Conservation (phyloP, 2,329 filamentous ascomycete genomes). For the Thermoascus crustaceus region DNA sequence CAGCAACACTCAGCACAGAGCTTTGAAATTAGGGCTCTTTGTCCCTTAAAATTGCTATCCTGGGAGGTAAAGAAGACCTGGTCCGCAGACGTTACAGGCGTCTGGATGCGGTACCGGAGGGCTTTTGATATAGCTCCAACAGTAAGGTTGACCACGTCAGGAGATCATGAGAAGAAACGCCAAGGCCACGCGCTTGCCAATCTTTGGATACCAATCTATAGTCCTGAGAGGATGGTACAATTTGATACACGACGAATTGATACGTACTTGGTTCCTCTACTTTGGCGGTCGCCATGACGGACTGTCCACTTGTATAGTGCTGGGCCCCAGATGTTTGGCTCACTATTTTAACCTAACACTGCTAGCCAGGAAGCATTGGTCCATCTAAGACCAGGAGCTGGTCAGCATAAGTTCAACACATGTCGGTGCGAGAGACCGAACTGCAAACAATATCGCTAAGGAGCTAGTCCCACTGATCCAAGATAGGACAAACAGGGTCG, state of each 20-base stretch:
- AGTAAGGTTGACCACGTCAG: not conserved
- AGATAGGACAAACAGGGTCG: not conserved
- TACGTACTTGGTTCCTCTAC: not conserved
- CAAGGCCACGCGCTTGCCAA: not conserved
- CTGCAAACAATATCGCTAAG: slow-evolving; percentile 2
- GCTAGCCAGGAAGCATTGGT: slow-evolving; percentile 1
- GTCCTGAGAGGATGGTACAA: not conserved
- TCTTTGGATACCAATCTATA: not conserved
- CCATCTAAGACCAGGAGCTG: not conserved
- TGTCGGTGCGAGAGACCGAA: too few species aligned
- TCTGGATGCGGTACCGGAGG: not conserved
- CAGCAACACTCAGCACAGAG: not conserved
- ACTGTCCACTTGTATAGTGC: not conserved
- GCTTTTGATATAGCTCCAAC: not conserved
- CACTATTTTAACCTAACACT: not conserved
- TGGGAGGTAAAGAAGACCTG: not conserved
- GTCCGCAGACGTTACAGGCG: not conserved
- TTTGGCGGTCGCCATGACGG: not conserved
- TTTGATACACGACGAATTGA: not conserved
- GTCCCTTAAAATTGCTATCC: not conserved
- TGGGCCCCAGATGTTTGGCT: not conserved
- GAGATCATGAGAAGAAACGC: not conserved
- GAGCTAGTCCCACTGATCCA: not conserved
- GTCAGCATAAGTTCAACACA: not conserved
- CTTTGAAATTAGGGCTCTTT: slow-evolving; percentile 3